A percentile compares a stretch with the other conserved stretches of the same genome.
phyloP scores from a whole-genome alignment of 2,329 filamentous ascomycete species.

The Aspergillus pseudoviridinutans region DNA sequence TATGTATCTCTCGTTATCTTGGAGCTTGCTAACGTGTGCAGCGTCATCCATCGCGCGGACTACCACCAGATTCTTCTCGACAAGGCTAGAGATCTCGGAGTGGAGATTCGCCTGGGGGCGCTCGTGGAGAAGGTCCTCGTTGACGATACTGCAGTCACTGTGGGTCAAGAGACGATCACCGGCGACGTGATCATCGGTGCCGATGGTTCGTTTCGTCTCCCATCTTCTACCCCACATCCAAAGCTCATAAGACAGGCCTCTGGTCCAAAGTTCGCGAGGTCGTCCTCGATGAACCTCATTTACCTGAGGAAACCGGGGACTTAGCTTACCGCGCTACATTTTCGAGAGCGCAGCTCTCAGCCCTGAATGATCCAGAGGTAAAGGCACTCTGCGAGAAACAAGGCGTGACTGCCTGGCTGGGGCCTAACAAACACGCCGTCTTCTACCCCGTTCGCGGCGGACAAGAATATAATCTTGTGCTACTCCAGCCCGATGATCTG shows the following conservation, averaged over 20 bases:
- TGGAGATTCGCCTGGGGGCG: constrained; percentile 4
- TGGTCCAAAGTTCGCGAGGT: constrained; percentile 10
- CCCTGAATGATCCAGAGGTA: constrained; percentile 35
- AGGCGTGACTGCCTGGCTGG: constrained; percentile 58
- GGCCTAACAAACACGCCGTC: constrained; percentile 57
- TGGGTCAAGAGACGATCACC: constrained; percentile 4
- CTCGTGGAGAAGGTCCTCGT: constrained; percentile 5
- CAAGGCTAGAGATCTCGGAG: constrained; percentile 12
- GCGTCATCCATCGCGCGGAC: constrained; percentile 19
- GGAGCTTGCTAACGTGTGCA: neutral
- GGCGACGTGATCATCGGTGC: constrained; percentile 18
- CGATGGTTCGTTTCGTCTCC: constrained; percentile 10
- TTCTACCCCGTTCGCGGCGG: constrained; percentile 59
- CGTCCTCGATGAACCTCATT: constrained; percentile 37
- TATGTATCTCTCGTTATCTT: constrained; percentile 4
- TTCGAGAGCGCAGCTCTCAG: constrained; percentile 43
- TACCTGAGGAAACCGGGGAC: constrained; percentile 56
- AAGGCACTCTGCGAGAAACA: constrained; percentile 45
- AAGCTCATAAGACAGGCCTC: constrained; percentile 6
- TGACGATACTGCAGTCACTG: constrained; percentile 3
- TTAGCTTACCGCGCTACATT: constrained; percentile 61
- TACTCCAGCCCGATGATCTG: constrained; percentile 56
- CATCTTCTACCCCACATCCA: neutral
- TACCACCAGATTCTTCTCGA: constrained; percentile 16
- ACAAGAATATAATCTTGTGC: constrained; percentile 59